Conservation (phyloP, 2,329 filamentous ascomycete species). For the Beauveria scarabaeidicola region DNA sequence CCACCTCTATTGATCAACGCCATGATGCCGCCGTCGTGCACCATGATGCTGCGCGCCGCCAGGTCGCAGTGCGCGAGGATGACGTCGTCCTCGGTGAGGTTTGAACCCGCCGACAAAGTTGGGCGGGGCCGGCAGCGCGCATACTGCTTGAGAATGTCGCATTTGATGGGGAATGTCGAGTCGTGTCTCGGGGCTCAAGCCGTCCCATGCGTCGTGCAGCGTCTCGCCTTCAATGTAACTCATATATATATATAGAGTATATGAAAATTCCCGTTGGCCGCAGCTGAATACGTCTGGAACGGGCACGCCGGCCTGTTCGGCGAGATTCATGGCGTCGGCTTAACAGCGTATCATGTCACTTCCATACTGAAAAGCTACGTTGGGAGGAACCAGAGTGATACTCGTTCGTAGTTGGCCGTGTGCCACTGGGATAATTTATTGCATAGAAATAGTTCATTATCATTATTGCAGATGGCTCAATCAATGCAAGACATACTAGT, state of each 20-base stretch:
- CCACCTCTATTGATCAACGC: constrained; percentile 35
- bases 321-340: background rate
- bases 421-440: background rate
- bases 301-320: background rate
- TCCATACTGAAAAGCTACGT: background rate
- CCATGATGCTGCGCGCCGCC: constrained; percentile 32
- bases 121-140: background rate
- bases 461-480: background rate
- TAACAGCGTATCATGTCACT: background rate
- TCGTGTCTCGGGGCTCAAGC: background rate
- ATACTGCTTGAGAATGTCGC: background rate
- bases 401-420: too few relatives aligned
- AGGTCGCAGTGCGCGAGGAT: constrained; percentile 42
- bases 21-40: constrained; percentile 24
- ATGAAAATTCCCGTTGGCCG: background rate
- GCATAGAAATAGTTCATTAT: background rate
- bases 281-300: background rate
- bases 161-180: background rate
- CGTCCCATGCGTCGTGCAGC: background rate
- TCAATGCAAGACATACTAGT: background rate
- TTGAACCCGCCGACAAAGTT: constrained; percentile 3
- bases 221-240: background rate
- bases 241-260: constrained; percentile 1
- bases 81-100: constrained; percentile 1
- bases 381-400: background rate